Base-by-base conservation (phyloP, 345 rosid genomes). In the Eucalyptus pauciflora region DNA sequence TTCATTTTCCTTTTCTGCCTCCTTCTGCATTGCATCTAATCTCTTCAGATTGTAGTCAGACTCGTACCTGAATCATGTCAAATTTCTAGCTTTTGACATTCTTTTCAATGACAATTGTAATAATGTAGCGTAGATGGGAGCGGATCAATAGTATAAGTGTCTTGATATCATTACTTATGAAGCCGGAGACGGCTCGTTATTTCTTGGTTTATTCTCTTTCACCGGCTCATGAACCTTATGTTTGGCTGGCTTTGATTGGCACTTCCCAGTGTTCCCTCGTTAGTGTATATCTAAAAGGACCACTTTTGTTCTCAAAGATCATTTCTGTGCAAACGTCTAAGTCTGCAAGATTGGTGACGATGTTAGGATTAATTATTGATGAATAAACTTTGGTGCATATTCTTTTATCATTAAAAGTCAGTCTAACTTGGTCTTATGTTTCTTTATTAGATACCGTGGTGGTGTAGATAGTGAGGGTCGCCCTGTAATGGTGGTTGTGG, bases 401-500 rank as follows among this genome's bases (percentile, higher is more conserved):
- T 54, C 64, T 13, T 88, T 54, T 29, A 51, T 43, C 50, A 50
- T 83, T 31, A 80, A 76, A 43, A 41, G 6, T 33, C 31, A 12
- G n/a, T 37, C 67, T 85, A 67, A 58, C 51, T 87, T 81, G 86
- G 86, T 64, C 64, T 62, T 87, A 83, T 91, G 45, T 91, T 91
- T 89, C 87, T 58, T 27, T 90, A 87, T 89, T 95, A 98, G 99
- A 89, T 98, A 97, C 93, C 98, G 98, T 29, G 98, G 99, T 89
- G 99, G 99, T 79, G 99, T 97, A 51, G 99, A 98, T 90, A 94
- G 95, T 31, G 98, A 98, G 91, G 99, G 99, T 64, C 96, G 90
- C 56, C 99, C 99, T 79, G 98, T 98, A n/a, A 95, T 98, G 96
- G 99, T 98, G 56, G 94, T 98, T 89, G 99, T 98, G 90, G 99